phyloP scores from a whole-genome alignment of 371 early-diverging fungal genomes.

The Actinomucor elegans region DNA sequence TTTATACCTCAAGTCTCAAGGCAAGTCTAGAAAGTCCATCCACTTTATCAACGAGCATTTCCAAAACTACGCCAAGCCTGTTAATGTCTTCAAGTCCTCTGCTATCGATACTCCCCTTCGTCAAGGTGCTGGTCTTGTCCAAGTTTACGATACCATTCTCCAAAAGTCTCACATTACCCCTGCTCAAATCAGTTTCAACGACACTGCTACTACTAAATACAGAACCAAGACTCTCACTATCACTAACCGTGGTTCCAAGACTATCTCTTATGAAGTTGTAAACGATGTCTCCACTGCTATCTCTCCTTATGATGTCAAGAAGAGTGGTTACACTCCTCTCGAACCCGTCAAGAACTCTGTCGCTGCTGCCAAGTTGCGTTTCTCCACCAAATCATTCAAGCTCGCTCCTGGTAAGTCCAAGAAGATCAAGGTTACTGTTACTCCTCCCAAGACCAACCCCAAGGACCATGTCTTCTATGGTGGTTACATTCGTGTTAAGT shows the following conservation, averaged over 20 bases:
- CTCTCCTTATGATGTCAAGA: conserved; percentile 35
- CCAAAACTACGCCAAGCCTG: conserved; percentile 50
- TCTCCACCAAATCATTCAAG: conserved; percentile 34
- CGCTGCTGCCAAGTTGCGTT: conserved; percentile 34
- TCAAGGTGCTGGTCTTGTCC: conserved; percentile 77
- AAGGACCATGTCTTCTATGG: conserved; percentile 38
- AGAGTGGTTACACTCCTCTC: conserved; percentile 28
- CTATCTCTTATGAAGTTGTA: conserved; percentile 48
- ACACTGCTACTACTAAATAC: conserved; percentile 45
- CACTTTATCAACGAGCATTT: conserved; percentile 29
- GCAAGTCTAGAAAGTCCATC: conserved; percentile 26
- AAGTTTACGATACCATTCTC: conserved; percentile 60
- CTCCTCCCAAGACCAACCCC: conserved; percentile 42
- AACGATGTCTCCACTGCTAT: conserved; percentile 41
- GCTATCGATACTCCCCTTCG: conserved; percentile 32
- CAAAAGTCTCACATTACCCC: conserved; percentile 57
- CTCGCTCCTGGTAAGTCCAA: conserved; percentile 44
- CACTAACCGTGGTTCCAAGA: conserved; percentile 54
- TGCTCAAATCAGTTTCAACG: conserved; percentile 67
- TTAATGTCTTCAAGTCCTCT: background rate
- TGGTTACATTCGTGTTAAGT: conserved; percentile 30
- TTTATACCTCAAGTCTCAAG: conserved; percentile 45
- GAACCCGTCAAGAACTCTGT: conserved; percentile 19
- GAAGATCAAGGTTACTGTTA: conserved; percentile 42
- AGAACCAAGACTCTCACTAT: conserved; percentile 48